These are phyloP conservation scores for Cercospora sp. DNA, from an alignment of 2,329 filamentous ascomycete species.

Conservation along the genomic window DNA sequence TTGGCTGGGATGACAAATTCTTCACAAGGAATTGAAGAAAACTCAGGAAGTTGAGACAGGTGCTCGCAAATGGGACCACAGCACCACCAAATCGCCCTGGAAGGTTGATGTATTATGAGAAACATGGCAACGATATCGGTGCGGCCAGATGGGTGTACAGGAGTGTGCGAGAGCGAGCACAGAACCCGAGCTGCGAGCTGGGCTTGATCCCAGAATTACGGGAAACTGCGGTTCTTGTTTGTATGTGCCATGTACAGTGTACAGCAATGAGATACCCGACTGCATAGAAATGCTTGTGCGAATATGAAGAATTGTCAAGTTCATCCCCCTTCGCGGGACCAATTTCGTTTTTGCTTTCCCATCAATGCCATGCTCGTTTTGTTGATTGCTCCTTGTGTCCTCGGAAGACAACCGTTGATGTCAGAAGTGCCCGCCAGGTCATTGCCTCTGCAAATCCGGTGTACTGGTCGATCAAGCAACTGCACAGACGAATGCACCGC, in stretches of 20 bases:
- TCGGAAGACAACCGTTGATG: background rate
- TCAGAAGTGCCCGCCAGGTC: background rate
- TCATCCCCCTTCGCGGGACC: background rate
- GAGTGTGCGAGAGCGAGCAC: background rate
- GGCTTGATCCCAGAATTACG: background rate
- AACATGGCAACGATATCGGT: background rate
- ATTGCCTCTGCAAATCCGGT: background rate
- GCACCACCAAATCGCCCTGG: background rate
- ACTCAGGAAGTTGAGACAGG: background rate
- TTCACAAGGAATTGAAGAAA: conserved; percentile 27
- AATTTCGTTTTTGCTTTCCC: background rate
- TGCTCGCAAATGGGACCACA: background rate
- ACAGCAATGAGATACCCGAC: conserved; percentile 2
- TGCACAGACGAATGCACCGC: background rate
- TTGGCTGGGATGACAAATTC: conserved; percentile 37
- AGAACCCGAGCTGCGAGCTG: background rate
- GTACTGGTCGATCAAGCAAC: background rate
- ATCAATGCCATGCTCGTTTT: background rate
- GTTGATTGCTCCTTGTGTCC: background rate
- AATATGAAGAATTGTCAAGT: background rate
- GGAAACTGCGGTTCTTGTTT: background rate
- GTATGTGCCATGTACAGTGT: background rate
- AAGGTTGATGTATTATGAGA: conserved; percentile 3
- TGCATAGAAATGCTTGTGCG: background rate
- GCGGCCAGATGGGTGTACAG: background rate